Percentiles rank a stretch among this genome's conserved stretches.
Evolutionary conservation across 2,329 filamentous ascomycete species (phyloP).

Genomic region (Cordyceps militaris): DNA sequence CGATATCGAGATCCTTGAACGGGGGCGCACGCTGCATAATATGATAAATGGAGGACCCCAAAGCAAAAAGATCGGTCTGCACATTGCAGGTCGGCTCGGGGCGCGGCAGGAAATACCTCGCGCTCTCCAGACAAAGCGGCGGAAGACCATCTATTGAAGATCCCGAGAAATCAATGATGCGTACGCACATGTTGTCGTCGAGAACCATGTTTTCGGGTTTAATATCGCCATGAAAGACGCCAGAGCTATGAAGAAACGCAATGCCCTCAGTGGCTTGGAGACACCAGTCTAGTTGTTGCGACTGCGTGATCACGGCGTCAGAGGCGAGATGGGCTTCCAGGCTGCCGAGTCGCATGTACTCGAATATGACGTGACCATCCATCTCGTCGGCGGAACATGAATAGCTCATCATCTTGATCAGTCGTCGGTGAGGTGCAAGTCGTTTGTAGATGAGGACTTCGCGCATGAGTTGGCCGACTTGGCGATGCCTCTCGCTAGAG

Average conservation of each 20-base stretch:
- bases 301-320: neutral
- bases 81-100: neutral
- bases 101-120: neutral
- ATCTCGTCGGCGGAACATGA: neutral
- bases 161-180: neutral
- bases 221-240: neutral
- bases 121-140: neutral
- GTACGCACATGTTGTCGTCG: neutral
- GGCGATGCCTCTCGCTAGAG: neutral
- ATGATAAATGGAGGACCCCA: neutral
- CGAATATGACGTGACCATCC: neutral
- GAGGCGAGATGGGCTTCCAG: neutral
- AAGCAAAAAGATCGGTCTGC: neutral
- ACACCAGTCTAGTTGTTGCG: conserved; percentile 2
- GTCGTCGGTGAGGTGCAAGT: neutral
- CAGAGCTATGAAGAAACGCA: neutral
- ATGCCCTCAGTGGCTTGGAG: neutral
- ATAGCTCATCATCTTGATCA: neutral
- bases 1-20: neutral
- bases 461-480: neutral
- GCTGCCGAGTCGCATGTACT: neutral
- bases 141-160: neutral
- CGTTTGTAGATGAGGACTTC: neutral
- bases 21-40: neutral
- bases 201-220: neutral